Evolutionary conservation across 1,139 yeast genomes (phyloP).

Genomic region (Yamadazyma diospyri): DNA sequence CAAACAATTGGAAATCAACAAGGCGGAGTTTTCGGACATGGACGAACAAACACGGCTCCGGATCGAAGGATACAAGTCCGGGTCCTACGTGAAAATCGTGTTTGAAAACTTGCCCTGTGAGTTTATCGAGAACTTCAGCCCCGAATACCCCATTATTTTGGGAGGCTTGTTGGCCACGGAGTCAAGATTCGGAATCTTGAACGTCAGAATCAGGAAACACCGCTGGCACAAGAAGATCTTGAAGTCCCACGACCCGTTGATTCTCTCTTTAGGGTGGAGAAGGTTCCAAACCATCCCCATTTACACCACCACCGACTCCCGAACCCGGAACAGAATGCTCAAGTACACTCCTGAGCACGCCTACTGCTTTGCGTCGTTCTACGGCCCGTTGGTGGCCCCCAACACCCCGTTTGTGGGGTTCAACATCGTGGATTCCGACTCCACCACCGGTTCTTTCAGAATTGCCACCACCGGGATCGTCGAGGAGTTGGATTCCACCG

Average conservation of each 20-base stretch:
- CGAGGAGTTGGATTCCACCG: slow-evolving; percentile 85
- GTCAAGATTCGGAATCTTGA: slow-evolving; percentile 87
- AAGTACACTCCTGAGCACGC: slow-evolving; percentile 99
- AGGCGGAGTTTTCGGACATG: slow-evolving; percentile 70
- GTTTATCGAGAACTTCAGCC: slow-evolving; percentile 81
- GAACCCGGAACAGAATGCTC: slow-evolving; percentile 96
- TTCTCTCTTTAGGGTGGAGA: slow-evolving; percentile 95
- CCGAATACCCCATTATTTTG: slow-evolving; percentile 76
- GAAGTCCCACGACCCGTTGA: slow-evolving; percentile 93
- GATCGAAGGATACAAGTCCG: slow-evolving; percentile 91
- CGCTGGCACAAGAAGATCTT: slow-evolving; percentile 98
- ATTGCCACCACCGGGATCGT: slow-evolving; percentile 98
- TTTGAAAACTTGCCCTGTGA: slow-evolving; percentile 87
- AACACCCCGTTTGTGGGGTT: slow-evolving; percentile 97
- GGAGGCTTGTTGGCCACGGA: slow-evolving; percentile 93
- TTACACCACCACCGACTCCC: slow-evolving; percentile 92
- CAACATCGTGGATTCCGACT: slow-evolving; percentile 77
- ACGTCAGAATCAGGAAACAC: slow-evolving; percentile 93
- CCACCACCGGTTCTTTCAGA: slow-evolving; percentile 87
- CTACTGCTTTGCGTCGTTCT: slow-evolving; percentile 92
- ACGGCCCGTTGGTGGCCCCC: slow-evolving; percentile 96
- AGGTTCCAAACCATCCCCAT: slow-evolving; percentile 95
- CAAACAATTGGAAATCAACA: slow-evolving; percentile 91
- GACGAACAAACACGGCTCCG: slow-evolving; percentile 71
- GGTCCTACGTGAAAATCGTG: slow-evolving; percentile 88